Base-by-base conservation (phyloP, 495 filamentous ascomycete genomes). In the Aspergillus sparsus region DNA sequence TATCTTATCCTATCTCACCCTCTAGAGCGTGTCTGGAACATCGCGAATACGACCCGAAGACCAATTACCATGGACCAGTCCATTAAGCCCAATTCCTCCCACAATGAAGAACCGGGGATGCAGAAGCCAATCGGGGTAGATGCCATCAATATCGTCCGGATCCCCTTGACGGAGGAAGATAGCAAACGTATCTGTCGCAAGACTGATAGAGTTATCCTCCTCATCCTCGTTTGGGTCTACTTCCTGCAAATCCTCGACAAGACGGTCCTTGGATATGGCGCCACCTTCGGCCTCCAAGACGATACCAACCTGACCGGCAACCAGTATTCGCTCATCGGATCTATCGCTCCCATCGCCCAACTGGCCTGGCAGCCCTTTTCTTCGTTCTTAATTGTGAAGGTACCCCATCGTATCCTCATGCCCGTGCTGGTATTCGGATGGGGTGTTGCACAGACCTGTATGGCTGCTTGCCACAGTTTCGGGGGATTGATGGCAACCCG, bases 241-340 rank as follows among this genome's bases (percentile, higher is more conserved):
- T 87, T 88, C 46, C 62, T 74, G n/a, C 75, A 85, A 68, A 87
- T 87, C 53, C 75, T 88, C 5, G 85, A 89, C 74, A 89, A 88
- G 67, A 72, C 81, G 1, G 82, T 86, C 3, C 79, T 88, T 0
- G 85, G 85, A 27, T 85, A 85, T 62, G 83, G 82, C 53, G 84
- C 84, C 32, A 83, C 83, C 7, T 87, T 86, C 53, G 85, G 85
- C n/a, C 70, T 89, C 15, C 72, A 74, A 36, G 66, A 78, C 32
- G 83, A 85, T 58, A 81, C 80, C 0, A 53, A 77, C 27, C 76
- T 88, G 13, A 77, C 70, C 0, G 84, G 84, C 7, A 78, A 83
- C 62, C 76, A 88, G 60, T 88, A 87, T 66, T 87, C 84, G 0
- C 61, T 87, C 0, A 62, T 89, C 5, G 83, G 85, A 1, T 84